Evolutionary conservation across 2,329 filamentous ascomycete genomes (phyloP).

Genomic region (Xylaria sp.): DNA sequence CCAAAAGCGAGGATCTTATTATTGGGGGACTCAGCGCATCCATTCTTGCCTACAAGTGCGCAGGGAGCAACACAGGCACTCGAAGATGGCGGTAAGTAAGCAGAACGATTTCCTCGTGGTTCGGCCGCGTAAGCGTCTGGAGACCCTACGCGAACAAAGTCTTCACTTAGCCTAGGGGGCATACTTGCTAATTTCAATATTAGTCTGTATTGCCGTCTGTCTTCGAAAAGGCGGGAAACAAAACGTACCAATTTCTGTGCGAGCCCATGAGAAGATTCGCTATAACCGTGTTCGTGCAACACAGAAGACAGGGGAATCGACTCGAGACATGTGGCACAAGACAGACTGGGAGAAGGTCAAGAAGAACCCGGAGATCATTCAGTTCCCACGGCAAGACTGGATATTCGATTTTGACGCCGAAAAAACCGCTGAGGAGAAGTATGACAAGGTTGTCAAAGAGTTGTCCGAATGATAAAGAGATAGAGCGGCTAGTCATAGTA

Average conservation of each 20-base stretch:
- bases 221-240: slow-evolving; percentile 53
- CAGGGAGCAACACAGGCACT: slow-evolving; percentile 63
- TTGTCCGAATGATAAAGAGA: slow-evolving; percentile 38
- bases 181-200: slow-evolving; percentile 1
- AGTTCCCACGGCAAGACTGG: slow-evolving; percentile 63
- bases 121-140: neutral
- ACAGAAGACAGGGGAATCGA: slow-evolving; percentile 63
- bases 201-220: slow-evolving; percentile 59
- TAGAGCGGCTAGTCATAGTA: neutral
- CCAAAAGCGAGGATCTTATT: slow-evolving; percentile 57
- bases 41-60: slow-evolving; percentile 60
- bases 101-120: neutral
- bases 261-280: slow-evolving; percentile 59
- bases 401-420: slow-evolving; percentile 64
- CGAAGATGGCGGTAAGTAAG: slow-evolving; percentile 56
- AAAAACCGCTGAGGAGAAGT: slow-evolving; percentile 55
- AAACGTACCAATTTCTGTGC: slow-evolving; percentile 55
- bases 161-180: neutral
- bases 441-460: slow-evolving; percentile 50
- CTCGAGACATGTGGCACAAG: slow-evolving; percentile 66
- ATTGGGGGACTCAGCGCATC: slow-evolving; percentile 63
- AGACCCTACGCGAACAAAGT: neutral
- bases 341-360: slow-evolving; percentile 63
- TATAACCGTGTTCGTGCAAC: slow-evolving; percentile 61
- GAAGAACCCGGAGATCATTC: slow-evolving; percentile 59